phyloP scores from a whole-genome alignment of 805 yeast genomes.

The Sungouiozyma ichnusensis region DNA sequence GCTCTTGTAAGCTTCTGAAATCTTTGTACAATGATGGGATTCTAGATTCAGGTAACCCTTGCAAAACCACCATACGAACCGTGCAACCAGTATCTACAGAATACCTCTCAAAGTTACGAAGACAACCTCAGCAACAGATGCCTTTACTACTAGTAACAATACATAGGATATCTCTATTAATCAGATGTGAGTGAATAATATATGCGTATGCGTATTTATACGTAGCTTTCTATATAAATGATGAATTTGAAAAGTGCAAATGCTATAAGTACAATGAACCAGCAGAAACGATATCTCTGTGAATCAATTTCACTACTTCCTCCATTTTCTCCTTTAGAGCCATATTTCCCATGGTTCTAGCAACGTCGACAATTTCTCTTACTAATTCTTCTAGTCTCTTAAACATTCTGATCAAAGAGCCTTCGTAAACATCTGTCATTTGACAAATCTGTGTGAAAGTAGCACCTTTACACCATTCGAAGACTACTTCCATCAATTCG shows the following conservation, averaged over 20 bases:
- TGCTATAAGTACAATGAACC: slow-evolving; percentile 68
- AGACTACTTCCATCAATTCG: slow-evolving; percentile 94
- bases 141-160: too few relatives aligned
- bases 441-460: slow-evolving; percentile 93
- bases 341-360: slow-evolving; percentile 87
- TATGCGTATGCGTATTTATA: too few relatives aligned
- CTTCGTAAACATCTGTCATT: slow-evolving; percentile 98
- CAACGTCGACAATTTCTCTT: slow-evolving; percentile 82
- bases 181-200: too few relatives aligned
- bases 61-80: background rate
- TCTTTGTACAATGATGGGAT: slow-evolving; percentile 32
- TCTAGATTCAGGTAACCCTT: slow-evolving; percentile 26
- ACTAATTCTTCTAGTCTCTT: slow-evolving; percentile 88
- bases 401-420: slow-evolving; percentile 88
- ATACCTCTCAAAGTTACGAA: too few relatives aligned
- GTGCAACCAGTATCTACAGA: too few relatives aligned
- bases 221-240: background rate
- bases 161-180: too few relatives aligned
- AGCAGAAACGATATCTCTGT: slow-evolving; percentile 93
- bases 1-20: slow-evolving; percentile 28
- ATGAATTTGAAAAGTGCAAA: background rate
- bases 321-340: slow-evolving; percentile 85
- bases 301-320: slow-evolving; percentile 71
- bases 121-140: too few relatives aligned
- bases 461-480: slow-evolving; percentile 94